Conservation (phyloP, 306 rosid genomes). For the Pterocarpus santalinus region DNA sequence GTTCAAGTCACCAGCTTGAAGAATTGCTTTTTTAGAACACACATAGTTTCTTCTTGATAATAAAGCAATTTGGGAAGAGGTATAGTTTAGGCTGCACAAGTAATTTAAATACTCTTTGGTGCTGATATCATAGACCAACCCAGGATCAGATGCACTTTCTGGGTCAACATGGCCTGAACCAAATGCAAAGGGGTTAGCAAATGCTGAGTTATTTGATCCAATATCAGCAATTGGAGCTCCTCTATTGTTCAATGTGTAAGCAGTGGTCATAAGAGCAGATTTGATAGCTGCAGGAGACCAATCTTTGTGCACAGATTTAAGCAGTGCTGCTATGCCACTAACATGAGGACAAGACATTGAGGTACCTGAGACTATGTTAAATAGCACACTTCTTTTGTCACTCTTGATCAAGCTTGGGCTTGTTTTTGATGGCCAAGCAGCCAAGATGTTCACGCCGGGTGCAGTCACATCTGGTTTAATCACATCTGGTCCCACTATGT, state of each 20-base stretch:
- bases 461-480: constrained; percentile 85
- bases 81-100: constrained; percentile 68
- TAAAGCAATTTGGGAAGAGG: constrained; percentile 63
- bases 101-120: constrained; percentile 61
- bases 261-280: constrained; percentile 83
- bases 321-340: constrained; percentile 71
- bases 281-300: constrained; percentile 82
- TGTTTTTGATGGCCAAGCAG: constrained; percentile 72
- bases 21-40: constrained; percentile 49
- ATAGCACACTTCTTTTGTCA: constrained; percentile 67
- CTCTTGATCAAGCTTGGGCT: constrained; percentile 57
- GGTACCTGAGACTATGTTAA: constrained; percentile 78
- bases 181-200: constrained; percentile 68
- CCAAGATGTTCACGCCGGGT: constrained; percentile 83
- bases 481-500: constrained; percentile 53
- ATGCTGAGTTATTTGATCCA: constrained; percentile 37
- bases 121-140: constrained; percentile 67
- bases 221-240: constrained; percentile 56
- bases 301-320: constrained; percentile 60
- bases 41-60: constrained; percentile 52
- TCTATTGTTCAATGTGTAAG: constrained; percentile 63
- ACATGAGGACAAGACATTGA: constrained; percentile 92
- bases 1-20: constrained; percentile 65
- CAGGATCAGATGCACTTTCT: constrained; percentile 74
- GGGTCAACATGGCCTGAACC: constrained; percentile 85